phyloP scores from a whole-genome alignment of 176 grass and related monocot genomes.

The Lolium multiflorum region DNA sequence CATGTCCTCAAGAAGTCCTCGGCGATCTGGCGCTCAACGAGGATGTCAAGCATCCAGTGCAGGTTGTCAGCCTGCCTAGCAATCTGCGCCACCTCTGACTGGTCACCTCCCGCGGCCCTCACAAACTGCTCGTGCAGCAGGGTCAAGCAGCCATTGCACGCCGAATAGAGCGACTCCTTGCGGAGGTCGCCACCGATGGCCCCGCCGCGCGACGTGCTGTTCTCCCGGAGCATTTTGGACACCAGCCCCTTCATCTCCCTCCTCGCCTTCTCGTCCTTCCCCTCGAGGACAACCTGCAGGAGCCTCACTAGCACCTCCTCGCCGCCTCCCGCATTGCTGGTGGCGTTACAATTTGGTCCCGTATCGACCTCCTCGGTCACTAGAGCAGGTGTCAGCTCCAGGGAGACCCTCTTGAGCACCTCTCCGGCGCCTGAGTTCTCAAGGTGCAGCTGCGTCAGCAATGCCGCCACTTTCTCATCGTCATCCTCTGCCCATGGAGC shows the following conservation, averaged over 20 bases:
- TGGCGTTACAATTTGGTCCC: conserved; percentile 43
- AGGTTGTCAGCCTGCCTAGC: conserved; percentile 93
- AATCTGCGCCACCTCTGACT: conserved; percentile 62
- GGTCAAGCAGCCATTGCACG: conserved; percentile 76
- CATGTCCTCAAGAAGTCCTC: conserved; percentile 92
- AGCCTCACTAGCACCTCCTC: conserved; percentile 91
- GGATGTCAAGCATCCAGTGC: conserved; percentile 95
- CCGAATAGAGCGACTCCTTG: conserved; percentile 91
- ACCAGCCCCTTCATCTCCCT: conserved; percentile 98
- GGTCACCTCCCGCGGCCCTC: conserved; percentile 54
- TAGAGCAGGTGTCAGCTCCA: conserved; percentile 63
- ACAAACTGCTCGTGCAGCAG: conserved; percentile 73
- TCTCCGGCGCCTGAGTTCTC: conserved; percentile 83
- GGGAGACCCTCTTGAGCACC: conserved; percentile 90
- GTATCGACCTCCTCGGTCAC: conserved; percentile 52
- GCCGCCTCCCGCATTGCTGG: conserved; percentile 44
- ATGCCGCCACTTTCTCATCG: conserved; percentile 87
- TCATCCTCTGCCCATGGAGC: conserved; percentile 92
- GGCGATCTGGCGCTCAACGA: conserved; percentile 90
- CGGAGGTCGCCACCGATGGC: conserved; percentile 72
- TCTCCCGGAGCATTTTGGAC: conserved; percentile 98
- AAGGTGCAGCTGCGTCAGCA: conserved; percentile 85
- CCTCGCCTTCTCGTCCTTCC: conserved; percentile 96
- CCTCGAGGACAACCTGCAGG: conserved; percentile 92
- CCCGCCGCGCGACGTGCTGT: conserved; percentile 56